phyloP scores from a whole-genome alignment of 192 early-diverging fungal genomes.

The Lobosporangium transversale region DNA sequence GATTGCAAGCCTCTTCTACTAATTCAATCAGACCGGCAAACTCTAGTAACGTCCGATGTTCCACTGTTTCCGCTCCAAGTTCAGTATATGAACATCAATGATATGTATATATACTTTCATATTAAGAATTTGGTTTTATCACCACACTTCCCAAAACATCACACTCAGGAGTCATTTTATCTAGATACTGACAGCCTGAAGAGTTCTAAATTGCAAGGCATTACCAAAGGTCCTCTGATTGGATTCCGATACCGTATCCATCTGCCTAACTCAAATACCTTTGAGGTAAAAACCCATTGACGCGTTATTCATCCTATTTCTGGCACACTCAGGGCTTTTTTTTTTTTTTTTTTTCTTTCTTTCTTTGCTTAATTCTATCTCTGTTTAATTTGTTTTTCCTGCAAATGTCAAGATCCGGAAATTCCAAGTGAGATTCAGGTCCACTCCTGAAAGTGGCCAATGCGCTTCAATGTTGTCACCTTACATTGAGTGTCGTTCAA shows the following conservation, averaged over 20 bases:
- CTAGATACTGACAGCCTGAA: slow-evolving; percentile 15
- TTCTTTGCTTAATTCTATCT: not conserved
- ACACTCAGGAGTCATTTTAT: slow-evolving; percentile 26
- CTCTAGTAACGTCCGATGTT: not conserved
- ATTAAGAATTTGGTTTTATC: not conserved
- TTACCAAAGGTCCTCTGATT: slow-evolving; percentile 22
- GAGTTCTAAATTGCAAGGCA: slow-evolving; percentile 2
- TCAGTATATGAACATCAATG: not conserved
- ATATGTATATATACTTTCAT: not conserved
- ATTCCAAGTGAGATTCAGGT: slow-evolving; percentile 25
- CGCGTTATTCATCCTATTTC: no score
- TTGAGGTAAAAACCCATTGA: not conserved
- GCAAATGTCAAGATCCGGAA: not conserved
- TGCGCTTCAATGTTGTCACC: slow-evolving; percentile 6
- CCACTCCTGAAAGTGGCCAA: slow-evolving; percentile 11
- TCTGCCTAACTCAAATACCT: not conserved
- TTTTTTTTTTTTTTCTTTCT: not conserved
- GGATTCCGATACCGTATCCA: slow-evolving; percentile 14
- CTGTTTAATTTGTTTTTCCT: not conserved
- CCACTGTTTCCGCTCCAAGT: not conserved
- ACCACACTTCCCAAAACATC: no score
- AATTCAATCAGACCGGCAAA: no score
- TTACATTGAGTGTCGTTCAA: slow-evolving; percentile 16
- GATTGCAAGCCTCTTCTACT: no score
- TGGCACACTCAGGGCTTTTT: no score